phyloP scores from a whole-genome alignment of 2,329 filamentous ascomycete species.

The Teratosphaeria nubilosa region DNA sequence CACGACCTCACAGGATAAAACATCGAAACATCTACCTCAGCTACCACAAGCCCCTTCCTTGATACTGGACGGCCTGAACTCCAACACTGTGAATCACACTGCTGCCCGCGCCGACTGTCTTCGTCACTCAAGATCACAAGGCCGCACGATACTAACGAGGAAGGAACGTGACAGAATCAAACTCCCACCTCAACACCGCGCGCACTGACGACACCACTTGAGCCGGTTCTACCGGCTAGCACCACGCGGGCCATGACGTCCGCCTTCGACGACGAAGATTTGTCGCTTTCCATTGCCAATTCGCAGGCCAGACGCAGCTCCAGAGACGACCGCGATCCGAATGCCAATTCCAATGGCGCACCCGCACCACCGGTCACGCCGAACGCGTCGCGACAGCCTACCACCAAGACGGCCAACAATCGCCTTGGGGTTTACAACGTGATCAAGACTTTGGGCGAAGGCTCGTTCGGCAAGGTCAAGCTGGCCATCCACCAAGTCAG shows the following conservation, averaged over 20 bases:
- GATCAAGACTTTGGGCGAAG: constrained; percentile 83
- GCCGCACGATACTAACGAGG: not conserved
- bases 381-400: not conserved
- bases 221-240: constrained; percentile 4
- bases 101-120: not conserved
- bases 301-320: constrained; percentile 16
- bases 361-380: constrained; percentile 12
- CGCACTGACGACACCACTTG: constrained; percentile 1
- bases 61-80: not conserved
- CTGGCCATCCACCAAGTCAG: constrained; percentile 86
- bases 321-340: constrained; percentile 28
- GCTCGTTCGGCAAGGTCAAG: constrained; percentile 98
- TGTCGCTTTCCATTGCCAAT: constrained; percentile 28
- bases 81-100: not conserved
- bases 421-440: constrained; percentile 88
- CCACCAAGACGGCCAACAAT: not conserved
- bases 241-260: constrained; percentile 24
- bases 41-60: no score
- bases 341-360: constrained; percentile 18
- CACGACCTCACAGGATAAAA: not conserved
- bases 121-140: not conserved
- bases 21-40: not conserved
- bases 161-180: not conserved
- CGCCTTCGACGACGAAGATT: constrained; percentile 31
- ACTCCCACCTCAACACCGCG: not conserved